Percentiles rank a stretch among this genome's conserved stretches.
Evolutionary conservation across 2,329 filamentous ascomycete genomes (phyloP).

Genomic region (Venturia pyrina): DNA sequence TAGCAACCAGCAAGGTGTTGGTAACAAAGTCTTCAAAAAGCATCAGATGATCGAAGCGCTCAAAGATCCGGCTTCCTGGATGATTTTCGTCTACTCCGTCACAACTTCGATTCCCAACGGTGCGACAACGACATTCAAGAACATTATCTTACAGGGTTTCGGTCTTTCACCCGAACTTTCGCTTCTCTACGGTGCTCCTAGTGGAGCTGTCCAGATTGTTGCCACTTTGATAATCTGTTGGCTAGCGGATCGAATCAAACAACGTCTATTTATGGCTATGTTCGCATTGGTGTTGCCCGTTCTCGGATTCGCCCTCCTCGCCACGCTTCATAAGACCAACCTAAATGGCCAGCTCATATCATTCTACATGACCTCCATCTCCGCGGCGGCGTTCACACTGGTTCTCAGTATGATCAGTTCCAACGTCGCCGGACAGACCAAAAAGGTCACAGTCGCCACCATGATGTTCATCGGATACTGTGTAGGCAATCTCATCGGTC

Average conservation of each 20-base stretch:
- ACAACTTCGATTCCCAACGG: neutral
- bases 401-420: constrained; percentile 14
- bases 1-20: constrained; percentile 43
- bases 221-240: neutral
- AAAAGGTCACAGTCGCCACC: constrained; percentile 15
- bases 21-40: constrained; percentile 37
- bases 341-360: constrained; percentile 8
- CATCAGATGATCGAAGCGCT: constrained; percentile 18
- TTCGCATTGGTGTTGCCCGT: neutral
- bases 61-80: neutral
- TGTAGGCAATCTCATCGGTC: constrained; percentile 1
- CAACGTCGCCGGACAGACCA: constrained; percentile 18
- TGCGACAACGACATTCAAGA: neutral
- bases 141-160: constrained; percentile 5
- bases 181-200: constrained; percentile 19
- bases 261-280: neutral
- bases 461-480: constrained; percentile 15
- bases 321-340: neutral
- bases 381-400: constrained; percentile 16
- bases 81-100: neutral
- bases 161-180: constrained; percentile 4
- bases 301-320: constrained; percentile 11
- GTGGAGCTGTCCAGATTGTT: constrained; percentile 13
- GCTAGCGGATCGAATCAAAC: neutral
- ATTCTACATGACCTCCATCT: constrained; percentile 16